Conservation (phyloP, 2,329 filamentous ascomycete species). For the Coniochaeta prunicola region DNA sequence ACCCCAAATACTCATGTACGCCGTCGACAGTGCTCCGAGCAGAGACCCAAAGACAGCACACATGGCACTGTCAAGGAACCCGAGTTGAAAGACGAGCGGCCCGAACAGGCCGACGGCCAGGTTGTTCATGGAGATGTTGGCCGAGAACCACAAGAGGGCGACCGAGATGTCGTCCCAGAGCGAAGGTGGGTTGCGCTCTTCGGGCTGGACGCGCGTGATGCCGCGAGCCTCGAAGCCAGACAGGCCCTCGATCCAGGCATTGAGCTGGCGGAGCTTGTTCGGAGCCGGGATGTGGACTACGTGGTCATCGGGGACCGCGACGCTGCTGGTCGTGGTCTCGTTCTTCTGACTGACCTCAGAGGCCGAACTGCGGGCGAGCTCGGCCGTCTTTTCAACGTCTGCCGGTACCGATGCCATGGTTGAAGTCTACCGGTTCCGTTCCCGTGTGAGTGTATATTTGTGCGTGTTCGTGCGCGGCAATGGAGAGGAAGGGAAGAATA, state of each 20-base stretch:
- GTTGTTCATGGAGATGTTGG: constrained; percentile 36
- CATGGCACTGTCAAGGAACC: constrained; percentile 18
- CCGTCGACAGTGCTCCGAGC: constrained; percentile 16
- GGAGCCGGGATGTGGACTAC: constrained; percentile 1
- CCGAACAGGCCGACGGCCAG: constrained; percentile 23
- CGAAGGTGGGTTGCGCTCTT: constrained; percentile 26
- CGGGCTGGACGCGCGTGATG: constrained; percentile 28
- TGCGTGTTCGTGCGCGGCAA: too few species aligned
- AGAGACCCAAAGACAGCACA: constrained; percentile 19
- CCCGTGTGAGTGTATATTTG: not conserved
- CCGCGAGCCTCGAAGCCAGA: constrained; percentile 31
- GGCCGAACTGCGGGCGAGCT: not conserved
- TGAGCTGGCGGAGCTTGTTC: constrained; percentile 11
- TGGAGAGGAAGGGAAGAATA: not conserved
- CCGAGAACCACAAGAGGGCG: constrained; percentile 34
- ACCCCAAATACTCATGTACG: constrained; percentile 21
- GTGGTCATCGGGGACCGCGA: not conserved
- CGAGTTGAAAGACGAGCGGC: constrained; percentile 19
- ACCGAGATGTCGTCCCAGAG: constrained; percentile 28
- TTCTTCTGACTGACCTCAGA: not conserved
- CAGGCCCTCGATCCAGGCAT: constrained; percentile 20
- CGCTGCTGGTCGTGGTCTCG: not conserved
- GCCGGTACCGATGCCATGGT: not conserved
- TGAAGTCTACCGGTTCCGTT: not conserved
- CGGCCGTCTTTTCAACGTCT: constrained; percentile 2